Conservation (phyloP, 305 asterid genomes). For the Withania somnifera region DNA sequence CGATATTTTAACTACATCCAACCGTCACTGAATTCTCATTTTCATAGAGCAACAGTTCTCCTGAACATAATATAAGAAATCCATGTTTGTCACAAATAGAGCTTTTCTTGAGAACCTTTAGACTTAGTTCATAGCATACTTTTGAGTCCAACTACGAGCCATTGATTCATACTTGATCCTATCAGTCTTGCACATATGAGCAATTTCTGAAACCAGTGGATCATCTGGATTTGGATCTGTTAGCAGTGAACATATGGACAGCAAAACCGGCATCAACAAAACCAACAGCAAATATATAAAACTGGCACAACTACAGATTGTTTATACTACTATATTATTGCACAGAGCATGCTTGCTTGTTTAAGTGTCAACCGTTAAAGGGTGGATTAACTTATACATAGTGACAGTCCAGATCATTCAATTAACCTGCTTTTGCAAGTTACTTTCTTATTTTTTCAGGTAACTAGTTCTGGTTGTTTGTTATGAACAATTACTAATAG, state of each 20-base stretch:
- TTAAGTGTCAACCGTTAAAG: neutral
- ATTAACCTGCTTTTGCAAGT: neutral
- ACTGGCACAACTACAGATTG: neutral
- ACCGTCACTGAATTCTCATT: neutral
- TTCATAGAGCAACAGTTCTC: neutral
- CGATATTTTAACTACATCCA: neutral
- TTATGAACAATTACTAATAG: neutral
- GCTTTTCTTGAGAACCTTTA: neutral
- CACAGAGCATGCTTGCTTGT: neutral
- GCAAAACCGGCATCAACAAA: slow-evolving; percentile 42
- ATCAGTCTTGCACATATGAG: slow-evolving; percentile 65
- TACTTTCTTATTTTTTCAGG: neutral
- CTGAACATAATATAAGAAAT: neutral
- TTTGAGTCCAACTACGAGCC: slow-evolving; percentile 84
- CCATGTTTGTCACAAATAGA: neutral
- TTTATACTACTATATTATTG: neutral
- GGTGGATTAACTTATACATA: neutral
- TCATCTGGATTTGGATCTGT: slow-evolving; percentile 92
- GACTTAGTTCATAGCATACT: slow-evolving; percentile 65
- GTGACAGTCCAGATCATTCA: neutral
- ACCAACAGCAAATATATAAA: neutral
- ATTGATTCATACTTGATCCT: slow-evolving; percentile 57
- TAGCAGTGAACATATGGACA: slow-evolving; percentile 77
- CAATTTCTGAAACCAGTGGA: slow-evolving; percentile 82
- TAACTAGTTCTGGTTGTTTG: neutral